Evolutionary conservation across 2,329 filamentous ascomycete genomes (phyloP), one percentile per base, ranked within the genome.

Genomic region (Cryphonectria radicalis): DNA sequence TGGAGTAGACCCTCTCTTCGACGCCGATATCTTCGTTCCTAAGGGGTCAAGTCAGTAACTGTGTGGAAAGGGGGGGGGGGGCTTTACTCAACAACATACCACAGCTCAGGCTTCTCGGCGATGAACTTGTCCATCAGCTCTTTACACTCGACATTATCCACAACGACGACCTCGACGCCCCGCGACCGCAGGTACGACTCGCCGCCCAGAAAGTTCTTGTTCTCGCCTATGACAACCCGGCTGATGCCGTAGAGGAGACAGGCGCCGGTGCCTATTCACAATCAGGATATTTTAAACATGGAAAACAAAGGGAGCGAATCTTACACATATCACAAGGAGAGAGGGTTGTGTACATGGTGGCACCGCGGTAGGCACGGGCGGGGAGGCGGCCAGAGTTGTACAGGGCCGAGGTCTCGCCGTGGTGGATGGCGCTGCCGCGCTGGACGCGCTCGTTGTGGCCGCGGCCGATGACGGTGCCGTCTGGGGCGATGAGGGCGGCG

Each of bases 331-430:
- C 91, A 79, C 92, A 95, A 0, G 92, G 92, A 3, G 91, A 93
- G 8, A 95, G 83, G 0, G 92, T 94, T 3, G 92, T 95, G 81
- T 93, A 95, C 91, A 95, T 94, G n/a, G 92, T 94, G 50, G 90
- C 88, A 42, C 90, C 90, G 72, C 86, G 86, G 80, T 94, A 94
- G 7, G 87, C 86, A 1, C 87, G 88, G 22, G 91, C 91, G 43
- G 91, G 89, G 32, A 93, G 86, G 55, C 92, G 88, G 63, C 92
- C 92, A 0, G 91, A 91, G 79, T 92, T 90, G 78, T 92, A 90
- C 55, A 95, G 85, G n/a, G 91, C 89, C 25, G 91, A 90, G 28
- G 92, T 94, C 79, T 95, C 92, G 74, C 89, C 92, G 91, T 94
- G 75, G 14, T 53, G 67, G 25, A 55, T 65, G 42, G 71, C 69